Evolutionary conservation across 768 basidiomycete genomes (phyloP).

Genomic region (Pulveroboletus ravenelii): DNA sequence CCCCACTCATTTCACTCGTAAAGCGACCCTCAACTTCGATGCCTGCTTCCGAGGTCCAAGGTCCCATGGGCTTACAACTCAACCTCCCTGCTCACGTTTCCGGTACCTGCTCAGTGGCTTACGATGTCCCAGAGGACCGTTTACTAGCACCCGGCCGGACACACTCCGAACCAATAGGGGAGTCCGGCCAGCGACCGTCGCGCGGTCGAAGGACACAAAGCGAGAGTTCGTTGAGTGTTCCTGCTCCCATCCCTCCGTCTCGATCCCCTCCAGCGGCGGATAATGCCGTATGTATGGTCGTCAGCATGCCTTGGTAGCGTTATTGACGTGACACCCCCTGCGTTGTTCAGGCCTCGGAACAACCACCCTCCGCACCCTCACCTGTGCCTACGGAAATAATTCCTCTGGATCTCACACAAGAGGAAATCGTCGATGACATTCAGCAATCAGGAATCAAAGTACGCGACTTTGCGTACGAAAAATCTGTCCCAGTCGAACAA

Average conservation of each 20-base stretch:
- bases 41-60: constrained; percentile 22
- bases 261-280: constrained; percentile 11
- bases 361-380: constrained; percentile 24
- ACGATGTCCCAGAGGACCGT: constrained; percentile 6
- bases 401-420: constrained; percentile 28
- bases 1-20: background rate
- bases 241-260: constrained; percentile 11
- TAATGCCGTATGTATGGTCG: constrained; percentile 22
- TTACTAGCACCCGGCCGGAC: constrained; percentile 11
- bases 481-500: constrained; percentile 8
- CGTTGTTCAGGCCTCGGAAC: constrained; percentile 9
- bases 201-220: constrained; percentile 25
- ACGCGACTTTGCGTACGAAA: constrained; percentile 30
- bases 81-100: constrained; percentile 14
- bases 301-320: background rate
- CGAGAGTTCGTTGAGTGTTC: constrained; percentile 13
- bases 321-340: constrained; percentile 2
- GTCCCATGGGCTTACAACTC: constrained; percentile 18
- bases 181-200: constrained; percentile 22
- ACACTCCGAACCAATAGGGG: constrained; percentile 21
- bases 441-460: constrained; percentile 27
- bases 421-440: constrained; percentile 32
- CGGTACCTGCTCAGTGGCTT: constrained; percentile 5
- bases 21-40: constrained; percentile 4
- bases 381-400: constrained; percentile 33